Conservation (phyloP, 768 basidiomycete genomes). For the Chalciporus pseudorubinellus region DNA sequence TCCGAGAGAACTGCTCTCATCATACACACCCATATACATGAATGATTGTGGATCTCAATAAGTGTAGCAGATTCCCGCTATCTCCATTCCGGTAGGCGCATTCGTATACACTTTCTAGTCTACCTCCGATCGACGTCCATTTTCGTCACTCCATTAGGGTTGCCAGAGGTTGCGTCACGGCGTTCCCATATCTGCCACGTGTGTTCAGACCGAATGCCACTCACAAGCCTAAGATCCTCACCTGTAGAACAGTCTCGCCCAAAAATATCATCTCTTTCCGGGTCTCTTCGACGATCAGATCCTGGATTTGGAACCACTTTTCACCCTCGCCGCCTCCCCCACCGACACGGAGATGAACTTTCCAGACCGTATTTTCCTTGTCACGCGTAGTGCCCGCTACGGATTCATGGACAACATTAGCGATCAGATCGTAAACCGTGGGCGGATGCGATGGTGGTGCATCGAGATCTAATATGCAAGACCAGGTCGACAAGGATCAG, state of each 20-base stretch:
- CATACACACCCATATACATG: constrained; percentile 5
- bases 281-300: constrained; percentile 95
- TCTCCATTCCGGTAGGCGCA: constrained; percentile 23
- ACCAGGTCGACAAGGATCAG: constrained; percentile 22
- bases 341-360: constrained; percentile 78
- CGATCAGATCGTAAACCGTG: constrained; percentile 88
- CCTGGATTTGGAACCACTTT: constrained; percentile 96
- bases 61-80: constrained; percentile 26
- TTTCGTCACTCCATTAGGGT: constrained; percentile 16
- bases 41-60: constrained; percentile 15
- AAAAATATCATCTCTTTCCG: constrained; percentile 97
- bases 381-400: constrained; percentile 94
- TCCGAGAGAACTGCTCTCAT: constrained; percentile 8
- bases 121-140: constrained; percentile 35
- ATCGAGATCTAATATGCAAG: constrained; percentile 66
- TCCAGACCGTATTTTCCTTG: constrained; percentile 91
- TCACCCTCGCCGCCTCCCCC: constrained; percentile 79
- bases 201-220: constrained; percentile 9
- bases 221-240: constrained; percentile 29
- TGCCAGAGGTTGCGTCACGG: constrained; percentile 30
- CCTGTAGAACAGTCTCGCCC: constrained; percentile 95
- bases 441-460: constrained; percentile 55
- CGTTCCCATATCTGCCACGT: constrained; percentile 60
- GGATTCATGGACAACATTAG: constrained; percentile 93
- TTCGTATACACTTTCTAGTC: constrained; percentile 3